Percentiles rank a stretch among this genome's conserved stretches.
Evolutionary conservation across 768 basidiomycete genomes (phyloP).

Genomic region (Lactifluus volemus): DNA sequence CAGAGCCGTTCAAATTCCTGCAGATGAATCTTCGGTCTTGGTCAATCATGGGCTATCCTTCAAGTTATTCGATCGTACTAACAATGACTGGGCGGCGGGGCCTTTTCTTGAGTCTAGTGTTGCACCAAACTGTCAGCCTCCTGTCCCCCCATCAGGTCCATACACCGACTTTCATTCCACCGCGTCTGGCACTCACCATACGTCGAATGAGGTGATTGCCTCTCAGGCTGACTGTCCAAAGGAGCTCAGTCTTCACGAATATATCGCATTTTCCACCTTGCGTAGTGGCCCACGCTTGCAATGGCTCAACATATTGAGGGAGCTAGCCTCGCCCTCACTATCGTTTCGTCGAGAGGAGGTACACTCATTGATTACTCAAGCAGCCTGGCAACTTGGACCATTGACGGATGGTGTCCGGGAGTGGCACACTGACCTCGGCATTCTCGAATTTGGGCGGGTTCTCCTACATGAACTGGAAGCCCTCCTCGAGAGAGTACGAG

Average conservation of each 20-base stretch:
- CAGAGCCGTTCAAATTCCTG: neutral
- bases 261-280: slow-evolving; percentile 35
- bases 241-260: slow-evolving; percentile 32
- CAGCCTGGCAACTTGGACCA: neutral
- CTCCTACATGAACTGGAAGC: neutral
- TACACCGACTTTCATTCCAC: neutral
- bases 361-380: neutral
- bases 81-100: neutral
- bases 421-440: neutral
- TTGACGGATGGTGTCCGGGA: neutral
- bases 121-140: neutral
- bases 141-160: neutral
- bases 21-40: neutral
- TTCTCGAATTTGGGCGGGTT: neutral
- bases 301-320: slow-evolving; percentile 34
- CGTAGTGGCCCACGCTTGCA: slow-evolving; percentile 38
- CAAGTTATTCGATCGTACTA: neutral
- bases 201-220: neutral
- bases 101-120: neutral
- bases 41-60: neutral
- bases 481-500: neutral
- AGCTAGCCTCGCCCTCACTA: neutral
- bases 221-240: slow-evolving; percentile 21
- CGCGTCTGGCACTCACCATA: neutral
- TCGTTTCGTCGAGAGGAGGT: neutral